Percentiles rank a stretch among this genome's conserved stretches.
These are phyloP conservation scores for Helicosporidium sp. DNA, from an alignment of 139 green algal species.

Conservation along the genomic window DNA sequence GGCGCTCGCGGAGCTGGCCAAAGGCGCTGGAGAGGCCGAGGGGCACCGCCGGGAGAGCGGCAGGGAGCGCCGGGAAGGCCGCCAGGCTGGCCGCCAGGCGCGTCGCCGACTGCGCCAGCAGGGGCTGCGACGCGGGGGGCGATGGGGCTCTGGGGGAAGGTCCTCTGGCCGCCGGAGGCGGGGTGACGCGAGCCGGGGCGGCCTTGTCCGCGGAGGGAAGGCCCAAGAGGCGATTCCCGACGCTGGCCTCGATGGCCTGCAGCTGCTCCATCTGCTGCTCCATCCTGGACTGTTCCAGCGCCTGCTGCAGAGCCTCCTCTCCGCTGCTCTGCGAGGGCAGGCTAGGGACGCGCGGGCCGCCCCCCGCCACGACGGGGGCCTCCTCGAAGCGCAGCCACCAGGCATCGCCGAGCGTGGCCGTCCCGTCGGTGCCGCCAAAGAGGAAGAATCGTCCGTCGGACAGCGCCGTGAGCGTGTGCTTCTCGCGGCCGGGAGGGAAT, in stretches of 20 bases:
- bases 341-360: background rate
- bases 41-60: background rate
- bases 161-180: no score
- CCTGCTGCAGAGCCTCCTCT: no score
- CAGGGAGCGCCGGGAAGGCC: slow-evolving; percentile 4
- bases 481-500: slow-evolving; percentile 42
- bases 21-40: background rate
- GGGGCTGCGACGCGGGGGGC: no score
- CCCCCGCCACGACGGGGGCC: background rate
- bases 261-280: background rate
- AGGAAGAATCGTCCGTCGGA: slow-evolving; percentile 32
- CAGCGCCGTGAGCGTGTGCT: slow-evolving; percentile 36
- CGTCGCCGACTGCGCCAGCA: background rate
- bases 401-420: slow-evolving; percentile 10
- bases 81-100: no score
- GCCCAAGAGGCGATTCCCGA: no score
- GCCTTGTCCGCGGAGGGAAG: no score
- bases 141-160: no score
- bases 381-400: slow-evolving; percentile 21
- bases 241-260: no score
- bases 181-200: no score
- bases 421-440: slow-evolving; percentile 26
- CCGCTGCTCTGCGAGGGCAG: background rate
- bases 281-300: no score
- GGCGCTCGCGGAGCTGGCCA: no score